These are phyloP conservation scores for Dryas drummondii DNA, from an alignment of 306 rosid genomes.

Conservation along the genomic window DNA sequence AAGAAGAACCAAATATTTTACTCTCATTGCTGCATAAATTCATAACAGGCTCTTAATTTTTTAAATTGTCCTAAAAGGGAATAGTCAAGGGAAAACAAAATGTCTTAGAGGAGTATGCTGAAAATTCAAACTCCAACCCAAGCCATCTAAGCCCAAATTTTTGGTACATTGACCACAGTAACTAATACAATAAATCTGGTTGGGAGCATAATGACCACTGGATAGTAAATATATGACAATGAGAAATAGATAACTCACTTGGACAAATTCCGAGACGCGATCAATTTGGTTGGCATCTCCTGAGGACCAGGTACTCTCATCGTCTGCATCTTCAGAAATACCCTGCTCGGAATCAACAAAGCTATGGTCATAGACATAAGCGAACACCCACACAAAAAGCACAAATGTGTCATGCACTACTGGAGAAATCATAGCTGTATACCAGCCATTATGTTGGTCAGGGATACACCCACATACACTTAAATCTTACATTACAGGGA, in stretches of 20 bases:
- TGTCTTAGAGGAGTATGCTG: neutral
- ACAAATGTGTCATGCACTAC: neutral
- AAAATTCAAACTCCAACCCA: neutral
- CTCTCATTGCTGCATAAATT: neutral
- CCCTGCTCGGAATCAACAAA: constrained; percentile 50
- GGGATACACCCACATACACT: neutral
- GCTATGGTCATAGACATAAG: neutral
- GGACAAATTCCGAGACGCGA: constrained; percentile 33
- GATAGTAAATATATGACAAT: neutral
- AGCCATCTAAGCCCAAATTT: neutral
- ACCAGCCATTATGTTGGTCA: neutral
- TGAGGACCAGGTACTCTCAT: constrained; percentile 37
- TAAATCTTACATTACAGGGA: neutral
- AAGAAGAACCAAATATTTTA: constrained; percentile 12
- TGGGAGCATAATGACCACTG: neutral
- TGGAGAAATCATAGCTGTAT: neutral
- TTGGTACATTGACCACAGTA: neutral
- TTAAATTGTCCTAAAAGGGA: neutral
- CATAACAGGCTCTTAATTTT: neutral
- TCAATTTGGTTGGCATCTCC: constrained; percentile 41
- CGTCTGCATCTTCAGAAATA: constrained; percentile 45
- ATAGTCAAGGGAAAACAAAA: neutral
- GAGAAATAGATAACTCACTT: constrained; percentile 42
- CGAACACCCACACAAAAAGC: neutral
- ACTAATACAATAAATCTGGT: neutral